Conservation (phyloP, 164 flowering plant species). For the Nymphaea colorata region DNA sequence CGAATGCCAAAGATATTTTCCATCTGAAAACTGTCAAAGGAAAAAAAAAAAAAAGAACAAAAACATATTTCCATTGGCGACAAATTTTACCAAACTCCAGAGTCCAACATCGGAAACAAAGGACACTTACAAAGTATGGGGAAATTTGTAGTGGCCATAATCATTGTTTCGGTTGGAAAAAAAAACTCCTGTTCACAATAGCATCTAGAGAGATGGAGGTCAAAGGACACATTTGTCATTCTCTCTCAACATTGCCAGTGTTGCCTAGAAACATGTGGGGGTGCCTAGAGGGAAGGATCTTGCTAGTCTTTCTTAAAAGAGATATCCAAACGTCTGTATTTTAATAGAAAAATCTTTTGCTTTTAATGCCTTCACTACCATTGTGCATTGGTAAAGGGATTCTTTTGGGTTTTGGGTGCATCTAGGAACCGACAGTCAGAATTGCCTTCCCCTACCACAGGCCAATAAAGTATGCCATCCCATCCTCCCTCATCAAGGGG, state of each 20-base stretch:
- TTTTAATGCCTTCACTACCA: background rate
- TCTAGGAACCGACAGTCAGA: background rate
- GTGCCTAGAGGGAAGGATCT: background rate
- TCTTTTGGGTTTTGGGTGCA: background rate
- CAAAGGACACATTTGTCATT: background rate
- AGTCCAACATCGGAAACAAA: no score
- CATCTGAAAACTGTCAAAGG: no score
- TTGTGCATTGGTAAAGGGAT: background rate
- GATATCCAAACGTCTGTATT: background rate
- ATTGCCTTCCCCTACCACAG: background rate
- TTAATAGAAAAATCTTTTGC: background rate
- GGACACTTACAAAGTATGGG: no score
- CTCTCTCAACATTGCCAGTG: background rate
- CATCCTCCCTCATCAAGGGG: background rate
- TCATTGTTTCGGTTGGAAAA: no score
- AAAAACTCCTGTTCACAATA: no score
- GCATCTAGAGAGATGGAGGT: background rate
- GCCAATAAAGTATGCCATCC: background rate
- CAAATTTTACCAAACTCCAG: no score
- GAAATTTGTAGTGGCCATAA: no score
- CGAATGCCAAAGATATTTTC: no score
- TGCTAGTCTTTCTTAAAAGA: background rate
- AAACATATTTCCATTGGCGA: no score
- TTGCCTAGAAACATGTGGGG: background rate
- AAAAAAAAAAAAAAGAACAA: no score